Conservation (phyloP, 2,329 filamentous ascomycete genomes). For the Ceratocystiopsis minuta region DNA sequence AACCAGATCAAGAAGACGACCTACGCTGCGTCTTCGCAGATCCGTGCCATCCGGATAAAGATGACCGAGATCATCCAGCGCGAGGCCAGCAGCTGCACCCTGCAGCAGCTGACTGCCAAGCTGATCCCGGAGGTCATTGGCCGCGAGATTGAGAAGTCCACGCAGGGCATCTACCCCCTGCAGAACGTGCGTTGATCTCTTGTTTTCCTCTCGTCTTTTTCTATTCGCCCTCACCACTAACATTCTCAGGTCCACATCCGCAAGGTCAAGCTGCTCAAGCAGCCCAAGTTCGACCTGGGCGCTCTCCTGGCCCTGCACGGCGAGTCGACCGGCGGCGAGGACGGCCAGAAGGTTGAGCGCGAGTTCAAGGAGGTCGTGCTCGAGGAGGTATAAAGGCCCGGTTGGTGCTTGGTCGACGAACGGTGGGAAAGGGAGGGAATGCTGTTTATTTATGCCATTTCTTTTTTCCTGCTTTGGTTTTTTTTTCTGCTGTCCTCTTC, state of each 20-base stretch:
- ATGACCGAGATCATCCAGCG: conserved; percentile 98
- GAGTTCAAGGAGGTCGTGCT: conserved; percentile 99
- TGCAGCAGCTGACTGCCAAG: conserved; percentile 94
- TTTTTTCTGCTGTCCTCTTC: background rate
- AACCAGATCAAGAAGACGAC: conserved; percentile 99
- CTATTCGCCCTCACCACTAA: conserved; percentile 1
- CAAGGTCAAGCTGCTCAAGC: conserved; percentile 99
- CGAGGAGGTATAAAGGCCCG: conserved; percentile 62
- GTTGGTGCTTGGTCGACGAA: background rate
- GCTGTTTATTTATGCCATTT: conserved; percentile 5
- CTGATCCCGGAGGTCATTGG: conserved; percentile 98
- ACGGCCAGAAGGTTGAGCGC: conserved; percentile 94
- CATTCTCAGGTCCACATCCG: conserved; percentile 78
- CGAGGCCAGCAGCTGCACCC: conserved; percentile 85
- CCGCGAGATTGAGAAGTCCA: conserved; percentile 98
- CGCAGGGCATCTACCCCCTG: conserved; percentile 97
- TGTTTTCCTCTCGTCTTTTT: background rate
- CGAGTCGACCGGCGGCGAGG: conserved; percentile 78
- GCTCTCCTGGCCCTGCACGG: conserved; percentile 91
- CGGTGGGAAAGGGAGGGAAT: background rate
- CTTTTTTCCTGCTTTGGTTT: conserved; percentile 3
- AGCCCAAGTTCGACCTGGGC: conserved; percentile 97
- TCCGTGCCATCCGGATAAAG: conserved; percentile 96
- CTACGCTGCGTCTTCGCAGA: conserved; percentile 92
- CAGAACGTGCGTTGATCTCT: conserved; percentile 85